These are phyloP conservation scores for Amanita phalloides DNA, from an alignment of 768 basidiomycete genomes.

Conservation along the genomic window DNA sequence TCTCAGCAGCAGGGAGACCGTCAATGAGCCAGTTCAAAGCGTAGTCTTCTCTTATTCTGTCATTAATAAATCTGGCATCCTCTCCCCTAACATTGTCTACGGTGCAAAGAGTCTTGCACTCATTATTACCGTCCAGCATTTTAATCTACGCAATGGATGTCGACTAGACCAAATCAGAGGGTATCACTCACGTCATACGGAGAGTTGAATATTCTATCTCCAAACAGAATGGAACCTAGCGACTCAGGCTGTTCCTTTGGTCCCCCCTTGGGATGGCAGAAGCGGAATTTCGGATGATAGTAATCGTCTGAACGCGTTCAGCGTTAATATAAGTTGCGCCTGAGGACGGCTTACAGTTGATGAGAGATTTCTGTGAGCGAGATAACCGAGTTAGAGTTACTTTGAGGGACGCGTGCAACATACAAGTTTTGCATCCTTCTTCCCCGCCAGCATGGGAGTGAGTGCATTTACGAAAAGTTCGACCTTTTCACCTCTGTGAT, in stretches of 20 bases:
- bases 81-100: constrained; percentile 43
- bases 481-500: constrained; percentile 61
- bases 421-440: constrained; percentile 66
- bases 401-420: constrained; percentile 15
- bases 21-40: constrained; percentile 93
- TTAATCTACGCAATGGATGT: constrained; percentile 39
- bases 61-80: constrained; percentile 84
- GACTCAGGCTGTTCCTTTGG: constrained; percentile 71
- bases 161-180: neutral
- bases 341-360: constrained; percentile 53
- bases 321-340: neutral
- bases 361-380: constrained; percentile 67
- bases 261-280: constrained; percentile 74
- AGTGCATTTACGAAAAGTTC: constrained; percentile 80
- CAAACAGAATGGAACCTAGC: constrained; percentile 90
- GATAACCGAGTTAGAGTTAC: neutral
- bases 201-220: constrained; percentile 88
- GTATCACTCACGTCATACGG: constrained; percentile 65
- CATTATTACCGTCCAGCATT: constrained; percentile 68
- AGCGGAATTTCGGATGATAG: constrained; percentile 78
- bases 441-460: constrained; percentile 70
- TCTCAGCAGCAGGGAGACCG: constrained; percentile 88
- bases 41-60: constrained; percentile 86
- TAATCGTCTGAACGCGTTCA: constrained; percentile 63
- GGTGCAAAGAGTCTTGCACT: constrained; percentile 70